These are phyloP conservation scores for Rhododendron henanense DNA, from an alignment of 148 eudicot genomes.

Conservation along the genomic window DNA sequence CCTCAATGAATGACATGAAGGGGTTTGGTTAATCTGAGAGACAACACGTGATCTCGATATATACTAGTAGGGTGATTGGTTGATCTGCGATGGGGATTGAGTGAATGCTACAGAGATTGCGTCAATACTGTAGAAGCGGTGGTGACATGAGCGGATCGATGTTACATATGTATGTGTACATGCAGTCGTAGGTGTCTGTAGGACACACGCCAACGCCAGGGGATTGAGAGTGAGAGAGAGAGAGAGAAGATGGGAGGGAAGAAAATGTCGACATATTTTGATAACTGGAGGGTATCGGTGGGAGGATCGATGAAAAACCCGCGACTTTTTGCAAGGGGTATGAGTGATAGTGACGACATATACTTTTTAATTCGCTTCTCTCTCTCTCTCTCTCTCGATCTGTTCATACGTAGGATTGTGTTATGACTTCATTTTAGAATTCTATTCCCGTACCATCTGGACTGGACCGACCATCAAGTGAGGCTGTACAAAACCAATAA, in stretches of 20 bases:
- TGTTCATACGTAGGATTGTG: background rate
- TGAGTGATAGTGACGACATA: slow-evolving; percentile 45
- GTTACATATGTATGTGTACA: background rate
- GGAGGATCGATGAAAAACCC: background rate
- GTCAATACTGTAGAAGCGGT: background rate
- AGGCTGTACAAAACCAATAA: too few species aligned
- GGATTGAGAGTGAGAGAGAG: background rate
- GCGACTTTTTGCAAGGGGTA: slow-evolving; percentile 12
- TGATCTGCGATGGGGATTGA: background rate
- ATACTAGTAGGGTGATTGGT: background rate
- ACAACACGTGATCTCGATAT: slow-evolving; percentile 16
- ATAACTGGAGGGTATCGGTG: slow-evolving; percentile 10
- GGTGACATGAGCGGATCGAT: background rate
- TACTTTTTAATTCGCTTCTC: background rate
- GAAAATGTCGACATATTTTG: slow-evolving; percentile 38
- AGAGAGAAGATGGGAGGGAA: slow-evolving; percentile 1
- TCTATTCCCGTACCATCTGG: background rate
- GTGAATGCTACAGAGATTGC: background rate
- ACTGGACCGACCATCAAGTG: background rate
- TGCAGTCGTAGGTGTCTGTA: background rate
- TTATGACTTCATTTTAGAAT: background rate
- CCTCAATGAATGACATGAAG: slow-evolving; percentile 39
- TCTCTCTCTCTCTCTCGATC: background rate
- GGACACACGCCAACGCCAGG: background rate
- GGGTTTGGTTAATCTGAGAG: background rate